Evolutionary conservation across 202 grass and related monocot species (phyloP).

Genomic region (Hordeum pubiflorum): DNA sequence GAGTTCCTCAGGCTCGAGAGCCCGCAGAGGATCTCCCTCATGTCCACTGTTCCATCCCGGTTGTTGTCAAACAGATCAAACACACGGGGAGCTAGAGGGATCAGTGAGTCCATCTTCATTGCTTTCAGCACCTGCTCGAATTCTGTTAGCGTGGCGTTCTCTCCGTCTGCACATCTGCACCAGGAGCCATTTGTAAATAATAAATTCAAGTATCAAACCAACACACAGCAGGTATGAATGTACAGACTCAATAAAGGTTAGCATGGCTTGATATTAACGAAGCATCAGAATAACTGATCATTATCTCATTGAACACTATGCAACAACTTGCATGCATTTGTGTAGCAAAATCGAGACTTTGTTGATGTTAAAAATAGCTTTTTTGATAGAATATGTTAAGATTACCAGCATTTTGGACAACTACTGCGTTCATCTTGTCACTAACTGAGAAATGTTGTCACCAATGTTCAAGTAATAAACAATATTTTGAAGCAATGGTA

Average conservation of each 20-base stretch:
- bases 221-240: not conserved
- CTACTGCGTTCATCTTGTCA: not conserved
- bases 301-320: not conserved
- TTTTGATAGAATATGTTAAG: not conserved
- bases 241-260: not conserved
- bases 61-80: slow-evolving; percentile 77
- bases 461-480: not conserved
- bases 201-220: not conserved
- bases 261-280: not conserved
- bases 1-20: slow-evolving; percentile 64
- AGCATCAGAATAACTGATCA: not conserved
- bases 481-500: not conserved
- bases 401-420: not conserved
- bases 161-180: slow-evolving; percentile 62
- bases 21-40: slow-evolving; percentile 74
- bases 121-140: slow-evolving; percentile 67
- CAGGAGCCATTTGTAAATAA: not conserved
- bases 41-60: slow-evolving; percentile 63
- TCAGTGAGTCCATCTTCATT: slow-evolving; percentile 51
- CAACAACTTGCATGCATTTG: not conserved
- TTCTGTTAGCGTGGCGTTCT: slow-evolving; percentile 52
- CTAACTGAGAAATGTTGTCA: not conserved
- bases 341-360: not conserved
- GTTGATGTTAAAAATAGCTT: not conserved
- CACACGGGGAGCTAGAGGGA: slow-evolving; percentile 48